Percentiles rank a stretch among this genome's conserved stretches.
Conservation (phyloP, 2,329 filamentous ascomycete genomes). For the Cytospora piceae region DNA sequence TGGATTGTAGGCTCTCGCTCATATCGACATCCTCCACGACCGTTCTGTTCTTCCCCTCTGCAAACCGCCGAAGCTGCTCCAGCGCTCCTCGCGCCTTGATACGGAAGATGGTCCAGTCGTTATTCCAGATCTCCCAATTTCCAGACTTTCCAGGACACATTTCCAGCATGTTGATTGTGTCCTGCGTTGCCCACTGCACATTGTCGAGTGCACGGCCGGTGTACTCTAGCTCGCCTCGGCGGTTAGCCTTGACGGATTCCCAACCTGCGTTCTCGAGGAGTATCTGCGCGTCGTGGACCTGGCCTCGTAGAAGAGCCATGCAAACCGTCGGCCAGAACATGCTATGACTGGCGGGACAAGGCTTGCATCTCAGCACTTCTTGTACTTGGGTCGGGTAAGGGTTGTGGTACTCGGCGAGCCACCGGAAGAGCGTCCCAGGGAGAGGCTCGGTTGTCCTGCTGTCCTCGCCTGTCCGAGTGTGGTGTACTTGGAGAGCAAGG, state of each 20-base stretch:
- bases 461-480: slow-evolving; percentile 56
- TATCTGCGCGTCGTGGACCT: slow-evolving; percentile 66
- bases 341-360: slow-evolving; percentile 75
- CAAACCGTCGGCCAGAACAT: slow-evolving; percentile 88
- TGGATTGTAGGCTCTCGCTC: slow-evolving; percentile 47
- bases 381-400: slow-evolving; percentile 70
- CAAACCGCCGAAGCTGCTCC: slow-evolving; percentile 74
- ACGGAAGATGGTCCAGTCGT: slow-evolving; percentile 84
- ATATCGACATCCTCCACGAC: slow-evolving; percentile 37
- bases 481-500: slow-evolving; percentile 77
- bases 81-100: slow-evolving; percentile 71
- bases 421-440: slow-evolving; percentile 79
- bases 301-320: slow-evolving; percentile 73
- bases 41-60: slow-evolving; percentile 66
- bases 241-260: slow-evolving; percentile 72
- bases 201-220: slow-evolving; percentile 76
- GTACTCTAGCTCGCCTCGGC: slow-evolving; percentile 69
- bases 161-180: slow-evolving; percentile 70
- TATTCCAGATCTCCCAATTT: slow-evolving; percentile 82
- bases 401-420: slow-evolving; percentile 78
- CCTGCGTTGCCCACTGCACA: slow-evolving; percentile 71
- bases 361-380: slow-evolving; percentile 64
- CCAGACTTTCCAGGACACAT: slow-evolving; percentile 70
- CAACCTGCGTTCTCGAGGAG: slow-evolving; percentile 78
- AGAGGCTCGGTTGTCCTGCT: slow-evolving; percentile 54